These are phyloP conservation scores for Melampsora americana DNA, from an alignment of 1,284 basidiomycete species.

Conservation along the genomic window DNA sequence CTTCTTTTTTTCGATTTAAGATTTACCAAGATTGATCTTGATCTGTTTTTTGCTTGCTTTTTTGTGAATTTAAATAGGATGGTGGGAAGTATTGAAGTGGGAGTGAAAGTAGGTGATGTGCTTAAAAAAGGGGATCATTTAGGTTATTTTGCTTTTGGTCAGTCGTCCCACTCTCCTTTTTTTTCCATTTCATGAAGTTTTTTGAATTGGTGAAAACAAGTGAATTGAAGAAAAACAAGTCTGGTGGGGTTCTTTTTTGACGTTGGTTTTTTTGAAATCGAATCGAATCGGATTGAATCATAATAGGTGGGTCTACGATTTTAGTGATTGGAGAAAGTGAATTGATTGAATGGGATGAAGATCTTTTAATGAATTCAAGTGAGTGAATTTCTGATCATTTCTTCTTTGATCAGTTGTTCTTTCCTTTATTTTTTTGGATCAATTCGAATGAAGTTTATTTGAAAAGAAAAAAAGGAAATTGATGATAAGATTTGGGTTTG, in stretches of 20 bases:
- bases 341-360: conserved; percentile 38
- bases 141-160: conserved; percentile 43
- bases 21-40: background rate
- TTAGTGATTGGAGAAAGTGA: conserved; percentile 15
- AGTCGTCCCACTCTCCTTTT: no score
- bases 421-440: background rate
- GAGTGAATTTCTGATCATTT: background rate
- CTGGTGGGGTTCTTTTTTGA: no score
- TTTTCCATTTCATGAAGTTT: no score
- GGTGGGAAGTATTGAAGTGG: conserved; percentile 42
- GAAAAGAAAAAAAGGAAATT: no score
- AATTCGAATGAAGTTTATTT: no score
- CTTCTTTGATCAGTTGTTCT: background rate
- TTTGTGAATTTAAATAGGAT: conserved; percentile 20
- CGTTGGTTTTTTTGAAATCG: background rate
- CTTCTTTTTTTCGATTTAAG: background rate
- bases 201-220: no score
- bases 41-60: no score
- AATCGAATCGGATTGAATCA: background rate
- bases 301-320: conserved; percentile 39
- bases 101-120: conserved; percentile 22
- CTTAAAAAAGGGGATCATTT: conserved; percentile 36
- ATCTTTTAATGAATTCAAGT: conserved; percentile 38
- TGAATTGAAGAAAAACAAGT: no score
- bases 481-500: background rate